Conservation (phyloP, 1,284 basidiomycete species). For the Polyporus tsugae region DNA sequence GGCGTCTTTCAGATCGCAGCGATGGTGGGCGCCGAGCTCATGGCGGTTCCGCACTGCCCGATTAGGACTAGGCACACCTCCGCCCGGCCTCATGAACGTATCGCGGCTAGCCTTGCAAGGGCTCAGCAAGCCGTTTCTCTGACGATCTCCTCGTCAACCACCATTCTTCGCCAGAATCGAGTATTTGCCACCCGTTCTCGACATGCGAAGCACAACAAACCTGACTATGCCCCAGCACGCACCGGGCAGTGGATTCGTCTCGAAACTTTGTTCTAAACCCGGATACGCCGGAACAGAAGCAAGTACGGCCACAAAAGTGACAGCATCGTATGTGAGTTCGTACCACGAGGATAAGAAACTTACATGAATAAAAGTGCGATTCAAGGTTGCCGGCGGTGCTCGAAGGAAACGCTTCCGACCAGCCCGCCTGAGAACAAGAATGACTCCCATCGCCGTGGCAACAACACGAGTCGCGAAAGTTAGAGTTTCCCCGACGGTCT, state of each 20-base stretch:
- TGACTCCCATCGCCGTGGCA: not conserved
- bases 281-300: no score
- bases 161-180: not conserved
- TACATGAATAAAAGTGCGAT: not conserved
- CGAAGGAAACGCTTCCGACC: not conserved
- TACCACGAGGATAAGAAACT: no score
- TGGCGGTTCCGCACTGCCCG: not conserved
- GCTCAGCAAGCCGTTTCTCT: not conserved
- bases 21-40: constrained; percentile 16
- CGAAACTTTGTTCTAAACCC: no score
- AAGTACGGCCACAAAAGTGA: no score
- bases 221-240: not conserved
- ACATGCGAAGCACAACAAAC: not conserved
- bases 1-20: constrained; percentile 14
- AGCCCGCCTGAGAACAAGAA: not conserved
- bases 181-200: not conserved
- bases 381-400: not conserved
- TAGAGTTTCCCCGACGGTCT: not conserved
- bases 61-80: constrained; percentile 6
- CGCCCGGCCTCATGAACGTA: no score
- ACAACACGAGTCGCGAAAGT: not conserved
- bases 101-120: not conserved
- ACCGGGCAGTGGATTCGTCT: not conserved
- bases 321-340: no score
- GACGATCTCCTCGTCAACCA: not conserved